Evolutionary conservation across 345 rosid genomes (phyloP), one percentile per base, ranked within the genome.

Genomic region (Psidium guajava): DNA sequence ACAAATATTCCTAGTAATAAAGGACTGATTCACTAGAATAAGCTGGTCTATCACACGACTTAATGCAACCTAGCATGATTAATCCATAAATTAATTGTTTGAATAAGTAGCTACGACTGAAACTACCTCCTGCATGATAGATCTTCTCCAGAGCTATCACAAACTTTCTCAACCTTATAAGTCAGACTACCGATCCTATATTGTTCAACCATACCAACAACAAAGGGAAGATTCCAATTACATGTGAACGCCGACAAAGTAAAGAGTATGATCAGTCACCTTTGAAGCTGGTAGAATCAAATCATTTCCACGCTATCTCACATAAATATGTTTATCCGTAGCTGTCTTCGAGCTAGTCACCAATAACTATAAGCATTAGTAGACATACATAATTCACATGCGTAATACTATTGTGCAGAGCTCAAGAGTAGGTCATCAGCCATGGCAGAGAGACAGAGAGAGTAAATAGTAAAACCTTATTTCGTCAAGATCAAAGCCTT

Each of bases 151-250:
- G 64, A 57, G 64, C 32, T 5, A 25, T 57, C 64, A 25, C 64
- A 25, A 57, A 57, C 64, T 57, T 57, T 57, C 64, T 57, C 64
- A 25, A 57, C 64, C 2, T 25, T 28, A 57, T 57, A 57, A 25
- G 25, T 27, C 64, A 57, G 64, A 57, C 64, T 57, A 57, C 32
- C 64, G 25, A 57, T 57, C 64, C 28, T 57, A 57, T 57, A 57
- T 57, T 57, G 11, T 25, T 11, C 15, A 57, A 28, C 64, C 64
- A 57, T 57, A 57, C 64, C 98, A 95, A 89, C 86, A 90, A 25
- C 50, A 54, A 24, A 47, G 59, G 59, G 59, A 22, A 56, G n/a
- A 24, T 22, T 57, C 64, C 15, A 57, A 25, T 57, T 57, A 57
- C 64, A 11, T 57, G 64, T 57, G 28, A 59, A 59, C 36, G n/a